These are phyloP conservation scores for Yamadazyma spencermartinsiae DNA, from an alignment of 1,139 yeast genomes.

Conservation along the genomic window DNA sequence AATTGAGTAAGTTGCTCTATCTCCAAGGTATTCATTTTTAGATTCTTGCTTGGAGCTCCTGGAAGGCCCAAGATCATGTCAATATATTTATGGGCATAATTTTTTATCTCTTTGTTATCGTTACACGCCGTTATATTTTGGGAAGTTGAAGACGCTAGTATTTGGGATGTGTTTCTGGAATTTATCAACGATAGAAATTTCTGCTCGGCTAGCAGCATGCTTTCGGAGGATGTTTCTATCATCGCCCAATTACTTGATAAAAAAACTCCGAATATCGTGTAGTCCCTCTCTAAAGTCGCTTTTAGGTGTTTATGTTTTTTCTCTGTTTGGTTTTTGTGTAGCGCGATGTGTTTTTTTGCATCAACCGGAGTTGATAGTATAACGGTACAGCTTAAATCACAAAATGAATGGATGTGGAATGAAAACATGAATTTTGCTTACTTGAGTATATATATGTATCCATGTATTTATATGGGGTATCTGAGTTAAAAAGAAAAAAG, in stretches of 20 bases:
- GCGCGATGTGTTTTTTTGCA: not conserved
- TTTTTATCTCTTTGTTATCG: constrained; percentile 5
- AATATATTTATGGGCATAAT: constrained; percentile 5
- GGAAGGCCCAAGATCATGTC: not conserved
- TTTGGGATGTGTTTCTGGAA: not conserved
- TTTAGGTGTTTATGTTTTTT: constrained; percentile 1
- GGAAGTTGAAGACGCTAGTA: constrained; percentile 1
- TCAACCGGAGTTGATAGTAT: no score
- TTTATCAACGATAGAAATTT: constrained; percentile 5
- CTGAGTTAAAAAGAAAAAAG: no score
- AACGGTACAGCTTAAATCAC: no score
- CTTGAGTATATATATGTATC: no score
- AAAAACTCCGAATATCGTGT: not conserved
- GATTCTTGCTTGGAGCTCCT: no score
- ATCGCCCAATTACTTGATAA: not conserved
- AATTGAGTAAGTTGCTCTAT: not conserved
- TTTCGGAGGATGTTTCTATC: not conserved
- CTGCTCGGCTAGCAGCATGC: constrained; percentile 2
- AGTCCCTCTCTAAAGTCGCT: not conserved
- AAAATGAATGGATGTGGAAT: no score
- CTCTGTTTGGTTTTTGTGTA: not conserved
- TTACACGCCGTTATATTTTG: constrained; percentile 2
- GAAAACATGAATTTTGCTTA: no score
- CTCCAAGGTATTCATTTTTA: no score
- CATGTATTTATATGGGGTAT: no score